Percentiles rank a stretch among this genome's conserved stretches.
Evolutionary conservation across 768 basidiomycete species (phyloP).

Genomic region (Boletus pseudo-olivaceus): DNA sequence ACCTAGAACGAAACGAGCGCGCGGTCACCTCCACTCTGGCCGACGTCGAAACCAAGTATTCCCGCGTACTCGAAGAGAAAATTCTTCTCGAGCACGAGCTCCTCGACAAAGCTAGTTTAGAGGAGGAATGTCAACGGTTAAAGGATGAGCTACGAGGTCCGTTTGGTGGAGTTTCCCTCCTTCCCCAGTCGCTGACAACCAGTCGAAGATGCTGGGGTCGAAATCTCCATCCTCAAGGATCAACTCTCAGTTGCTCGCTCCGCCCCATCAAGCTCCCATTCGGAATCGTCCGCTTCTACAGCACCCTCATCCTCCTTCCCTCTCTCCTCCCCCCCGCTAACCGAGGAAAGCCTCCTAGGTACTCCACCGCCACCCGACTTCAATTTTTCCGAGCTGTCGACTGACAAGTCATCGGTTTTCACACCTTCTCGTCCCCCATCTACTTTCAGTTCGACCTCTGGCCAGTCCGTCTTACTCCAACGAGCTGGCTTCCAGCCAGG

Average conservation of each 20-base stretch:
- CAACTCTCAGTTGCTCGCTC: constrained; percentile 49
- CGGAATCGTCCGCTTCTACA: constrained; percentile 26
- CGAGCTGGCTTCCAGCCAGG: constrained; percentile 48
- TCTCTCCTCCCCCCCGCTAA: constrained; percentile 27
- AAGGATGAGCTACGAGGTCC: constrained; percentile 92
- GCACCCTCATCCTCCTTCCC: constrained; percentile 34
- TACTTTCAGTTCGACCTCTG: constrained; percentile 31
- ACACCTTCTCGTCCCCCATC: constrained; percentile 34
- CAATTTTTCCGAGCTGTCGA: constrained; percentile 54
- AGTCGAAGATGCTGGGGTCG: constrained; percentile 72
- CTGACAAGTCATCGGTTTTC: constrained; percentile 38
- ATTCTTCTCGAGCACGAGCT: constrained; percentile 95
- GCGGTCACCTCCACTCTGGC: constrained; percentile 80
- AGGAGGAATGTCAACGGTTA: constrained; percentile 87
- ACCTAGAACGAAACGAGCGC: constrained; percentile 92
- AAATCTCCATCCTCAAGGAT: constrained; percentile 79
- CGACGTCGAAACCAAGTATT: constrained; percentile 85
- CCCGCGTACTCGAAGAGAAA: constrained; percentile 91
- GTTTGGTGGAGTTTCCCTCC: constrained; percentile 32
- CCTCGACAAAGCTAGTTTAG: constrained; percentile 82
- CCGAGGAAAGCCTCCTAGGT: constrained; percentile 55
- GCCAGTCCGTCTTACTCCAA: constrained; percentile 48
- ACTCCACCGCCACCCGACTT: constrained; percentile 60
- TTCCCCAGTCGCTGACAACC: constrained; percentile 14
- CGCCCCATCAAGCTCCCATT: constrained; percentile 27